phyloP scores from a whole-genome alignment of 2,329 filamentous ascomycete genomes.

The Fusarium pseudoanthophilum region DNA sequence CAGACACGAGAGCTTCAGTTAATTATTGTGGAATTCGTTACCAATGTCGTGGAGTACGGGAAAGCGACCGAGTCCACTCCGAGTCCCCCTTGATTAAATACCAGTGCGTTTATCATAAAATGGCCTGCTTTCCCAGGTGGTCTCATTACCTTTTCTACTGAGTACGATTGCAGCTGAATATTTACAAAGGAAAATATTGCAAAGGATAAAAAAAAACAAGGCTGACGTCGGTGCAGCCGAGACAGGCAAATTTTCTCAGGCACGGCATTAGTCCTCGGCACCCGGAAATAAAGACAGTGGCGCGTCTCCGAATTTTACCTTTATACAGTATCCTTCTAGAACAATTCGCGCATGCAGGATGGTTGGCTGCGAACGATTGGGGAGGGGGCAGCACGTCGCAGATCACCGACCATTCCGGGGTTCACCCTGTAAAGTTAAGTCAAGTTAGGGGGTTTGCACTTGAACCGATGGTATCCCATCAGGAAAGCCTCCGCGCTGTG shows the following conservation, averaged over 20 bases:
- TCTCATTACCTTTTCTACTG: neutral
- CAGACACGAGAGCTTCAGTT: neutral
- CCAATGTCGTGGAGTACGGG: neutral
- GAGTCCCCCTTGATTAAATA: conserved; percentile 6
- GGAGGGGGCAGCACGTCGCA: neutral
- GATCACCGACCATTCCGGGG: conserved; percentile 3
- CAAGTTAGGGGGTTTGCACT: neutral
- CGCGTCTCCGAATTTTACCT: neutral
- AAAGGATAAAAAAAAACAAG: neutral
- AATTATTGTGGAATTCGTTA: conserved; percentile 16
- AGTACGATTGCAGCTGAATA: neutral
- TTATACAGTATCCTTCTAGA: conserved; percentile 12
- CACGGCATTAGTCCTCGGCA: conserved; percentile 3
- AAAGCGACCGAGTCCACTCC: conserved; percentile 5
- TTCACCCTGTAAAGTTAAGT: neutral
- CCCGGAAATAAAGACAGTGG: neutral
- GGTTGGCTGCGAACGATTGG: neutral
- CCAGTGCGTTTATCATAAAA: neutral
- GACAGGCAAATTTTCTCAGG: neutral
- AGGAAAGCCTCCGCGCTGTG: conserved; percentile 11
- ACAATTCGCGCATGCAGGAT: conserved; percentile 7
- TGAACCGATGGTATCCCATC: conserved; percentile 7
- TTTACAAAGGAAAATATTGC: neutral
- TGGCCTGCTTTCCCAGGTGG: neutral
- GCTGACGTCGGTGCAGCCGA: conserved; percentile 6